Evolutionary conservation across 371 early-diverging fungal genomes (phyloP), one percentile per base, ranked within the genome.

Genomic region (Chytridiales sp.): DNA sequence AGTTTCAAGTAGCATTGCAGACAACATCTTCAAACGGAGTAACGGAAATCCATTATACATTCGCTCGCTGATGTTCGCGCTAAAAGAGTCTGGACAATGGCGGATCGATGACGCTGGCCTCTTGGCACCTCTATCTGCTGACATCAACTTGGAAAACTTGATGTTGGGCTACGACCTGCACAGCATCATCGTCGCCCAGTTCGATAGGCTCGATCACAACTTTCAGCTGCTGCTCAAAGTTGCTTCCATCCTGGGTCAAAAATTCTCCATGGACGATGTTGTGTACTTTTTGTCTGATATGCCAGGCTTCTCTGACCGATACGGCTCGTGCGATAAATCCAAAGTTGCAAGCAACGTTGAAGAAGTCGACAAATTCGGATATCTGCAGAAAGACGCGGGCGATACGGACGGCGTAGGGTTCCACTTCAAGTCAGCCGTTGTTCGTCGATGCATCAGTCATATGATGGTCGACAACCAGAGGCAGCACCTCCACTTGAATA

Each of bases 201-300:
- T 81, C 48, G 81, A 81, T 50, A 67, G 76, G 15, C 62, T 80
- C 15, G 75, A 79, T 43, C 49, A 70, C 36, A 72, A 56, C 38
- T 79, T 75, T 51, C 81, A 81, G 54, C 64, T 79, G 11, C 72
- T 81, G 19, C 62, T 81, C 35, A 81, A 80, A 44, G 67, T 81
- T 9, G 69, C 81, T 3, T 70, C 77, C 15, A 77, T 76, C 0
- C 60, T 81, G 3, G 81, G 81, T 11, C 77, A 75, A 42, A 50
- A 66, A 27, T 81, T 81, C 49, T 30, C 58, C 38, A 32, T 79
- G 26, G 72, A 75, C 21, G 81, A 81, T 40, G 79, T 73, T 13
- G 40, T 79, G 15, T 56, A 50, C 47, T 79, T 80, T 40, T 24
- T 81, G 3, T 49, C 60, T 13, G 73, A 66, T 30, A 69, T 69